Evolutionary conservation across 352 stramenopile genomes (phyloP).

Genomic region (Phytophthora niederhauseri): DNA sequence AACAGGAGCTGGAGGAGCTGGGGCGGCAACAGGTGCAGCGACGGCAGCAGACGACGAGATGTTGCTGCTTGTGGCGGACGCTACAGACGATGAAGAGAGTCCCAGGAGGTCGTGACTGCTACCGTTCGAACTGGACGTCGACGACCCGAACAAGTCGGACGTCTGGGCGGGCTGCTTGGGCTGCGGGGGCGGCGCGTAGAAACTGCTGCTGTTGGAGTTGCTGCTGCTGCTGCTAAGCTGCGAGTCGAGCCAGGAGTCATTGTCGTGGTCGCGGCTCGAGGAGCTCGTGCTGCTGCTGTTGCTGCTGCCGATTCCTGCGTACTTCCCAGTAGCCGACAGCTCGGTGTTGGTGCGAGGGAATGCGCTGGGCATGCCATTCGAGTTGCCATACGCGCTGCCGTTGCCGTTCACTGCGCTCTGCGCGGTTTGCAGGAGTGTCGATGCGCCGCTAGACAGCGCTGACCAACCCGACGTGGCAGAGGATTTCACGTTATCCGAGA

Average conservation of each 20-base stretch:
- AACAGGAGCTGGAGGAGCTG: constrained; percentile 40
- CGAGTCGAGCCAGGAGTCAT: constrained; percentile 73
- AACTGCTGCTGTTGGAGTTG: constrained; percentile 23
- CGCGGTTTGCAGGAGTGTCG: constrained; percentile 65
- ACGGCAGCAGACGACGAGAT: constrained; percentile 21
- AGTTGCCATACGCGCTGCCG: constrained; percentile 17
- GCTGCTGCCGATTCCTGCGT: constrained; percentile 58
- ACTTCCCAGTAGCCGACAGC: constrained; percentile 65
- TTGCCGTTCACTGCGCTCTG: constrained; percentile 61
- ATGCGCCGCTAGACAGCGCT: constrained; percentile 66
- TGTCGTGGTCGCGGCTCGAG: constrained; percentile 58
- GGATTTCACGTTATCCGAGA: constrained; percentile 82
- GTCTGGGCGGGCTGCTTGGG: constrained; percentile 40
- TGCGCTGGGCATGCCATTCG: constrained; percentile 31
- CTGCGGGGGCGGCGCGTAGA: constrained; percentile 27
- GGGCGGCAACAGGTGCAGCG: constrained; percentile 22
- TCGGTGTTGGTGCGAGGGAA: constrained; percentile 68
- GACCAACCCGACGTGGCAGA: constrained; percentile 80
- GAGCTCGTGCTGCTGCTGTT: constrained; percentile 35
- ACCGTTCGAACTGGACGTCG: constrained; percentile 40
- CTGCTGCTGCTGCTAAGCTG: constrained; percentile 43
- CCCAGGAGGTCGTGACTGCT: constrained; percentile 37
- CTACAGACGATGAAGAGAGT: constrained; percentile 27
- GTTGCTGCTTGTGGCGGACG: constrained; percentile 32
- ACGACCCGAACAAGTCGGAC: constrained; percentile 54